Percentiles rank a stretch among this genome's conserved stretches.
phyloP scores from a whole-genome alignment of 1,284 basidiomycete genomes.

The Meripilus lineatus region DNA sequence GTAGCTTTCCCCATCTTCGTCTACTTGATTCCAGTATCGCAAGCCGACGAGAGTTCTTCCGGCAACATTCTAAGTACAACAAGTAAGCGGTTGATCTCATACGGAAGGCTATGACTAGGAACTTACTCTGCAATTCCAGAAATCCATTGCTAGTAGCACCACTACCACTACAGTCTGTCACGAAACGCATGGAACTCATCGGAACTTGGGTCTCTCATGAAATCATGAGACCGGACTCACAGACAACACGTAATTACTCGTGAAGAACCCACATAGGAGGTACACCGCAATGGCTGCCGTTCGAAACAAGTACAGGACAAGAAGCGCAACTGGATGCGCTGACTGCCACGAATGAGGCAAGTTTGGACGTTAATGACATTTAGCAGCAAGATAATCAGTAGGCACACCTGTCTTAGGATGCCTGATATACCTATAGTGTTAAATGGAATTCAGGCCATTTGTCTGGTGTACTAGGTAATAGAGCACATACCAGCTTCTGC shows the following conservation, averaged over 20 bases:
- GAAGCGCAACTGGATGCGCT: conserved; percentile 78
- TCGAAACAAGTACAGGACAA: conserved; percentile 85
- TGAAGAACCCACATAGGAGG: conserved; percentile 82
- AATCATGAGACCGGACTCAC: conserved; percentile 42
- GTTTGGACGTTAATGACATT: conserved; percentile 1
- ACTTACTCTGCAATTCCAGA: conserved; percentile 90
- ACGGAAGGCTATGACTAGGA: background rate
- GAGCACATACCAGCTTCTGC: conserved; percentile 60
- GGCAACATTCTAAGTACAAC: conserved; percentile 72
- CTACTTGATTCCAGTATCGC: conserved; percentile 97
- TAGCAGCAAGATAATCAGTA: background rate
- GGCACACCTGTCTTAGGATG: conserved; percentile 66
- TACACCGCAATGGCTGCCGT: conserved; percentile 83
- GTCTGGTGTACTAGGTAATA: background rate
- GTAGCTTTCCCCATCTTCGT: conserved; percentile 91
- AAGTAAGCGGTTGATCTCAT: background rate
- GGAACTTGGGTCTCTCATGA: conserved; percentile 2
- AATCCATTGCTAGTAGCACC: conserved; percentile 89
- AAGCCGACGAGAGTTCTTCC: conserved; percentile 88
- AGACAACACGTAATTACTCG: conserved; percentile 85
- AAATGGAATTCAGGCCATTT: background rate
- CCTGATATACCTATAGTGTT: conserved; percentile 69
- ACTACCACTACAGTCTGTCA: conserved; percentile 85
- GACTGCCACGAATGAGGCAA: conserved; percentile 41
- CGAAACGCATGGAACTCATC: conserved; percentile 1